Percentiles rank a stretch among this genome's conserved stretches.
Conservation (phyloP, 2,329 filamentous ascomycete species). For the Fusarium dimerum region DNA sequence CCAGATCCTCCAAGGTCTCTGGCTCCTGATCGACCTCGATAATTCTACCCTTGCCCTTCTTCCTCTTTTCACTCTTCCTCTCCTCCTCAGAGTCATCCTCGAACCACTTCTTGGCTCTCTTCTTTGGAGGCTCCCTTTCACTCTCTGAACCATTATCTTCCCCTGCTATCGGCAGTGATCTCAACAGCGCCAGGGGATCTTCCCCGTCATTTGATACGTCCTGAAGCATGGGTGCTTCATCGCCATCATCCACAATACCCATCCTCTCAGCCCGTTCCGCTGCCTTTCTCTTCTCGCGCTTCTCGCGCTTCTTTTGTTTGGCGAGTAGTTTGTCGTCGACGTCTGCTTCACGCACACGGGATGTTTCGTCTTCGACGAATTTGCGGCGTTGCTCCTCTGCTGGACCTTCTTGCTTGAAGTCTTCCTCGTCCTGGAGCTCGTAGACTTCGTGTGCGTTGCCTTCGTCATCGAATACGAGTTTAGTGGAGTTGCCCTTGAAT, state of each 20-base stretch:
- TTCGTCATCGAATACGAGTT: constrained; percentile 90
- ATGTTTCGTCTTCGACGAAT: constrained; percentile 77
- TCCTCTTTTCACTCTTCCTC: constrained; percentile 39
- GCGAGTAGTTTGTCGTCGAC: constrained; percentile 78
- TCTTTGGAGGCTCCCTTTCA: constrained; percentile 45
- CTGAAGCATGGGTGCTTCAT: constrained; percentile 36
- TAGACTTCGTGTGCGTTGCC: constrained; percentile 83
- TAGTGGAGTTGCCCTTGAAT: constrained; percentile 82
- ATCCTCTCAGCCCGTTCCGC: constrained; percentile 50
- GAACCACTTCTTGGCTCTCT: constrained; percentile 78
- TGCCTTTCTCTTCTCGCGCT: constrained; percentile 72
- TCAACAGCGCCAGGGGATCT: constrained; percentile 54
- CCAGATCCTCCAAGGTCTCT: constrained; percentile 76
- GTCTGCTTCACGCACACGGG: constrained; percentile 74
- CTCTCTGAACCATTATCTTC: constrained; percentile 33
- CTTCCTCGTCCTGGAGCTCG: constrained; percentile 81
- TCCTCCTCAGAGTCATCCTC: constrained; percentile 65
- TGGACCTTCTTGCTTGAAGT: constrained; percentile 73
- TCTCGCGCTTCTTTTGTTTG: constrained; percentile 76
- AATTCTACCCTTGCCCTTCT: constrained; percentile 52
- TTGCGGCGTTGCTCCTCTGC: constrained; percentile 73
- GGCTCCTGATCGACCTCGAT: constrained; percentile 68
- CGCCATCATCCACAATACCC: constrained; percentile 28
- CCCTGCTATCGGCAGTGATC: constrained; percentile 55
- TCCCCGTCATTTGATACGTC: constrained; percentile 29